A percentile compares a stretch with the other conserved stretches of the same genome.
Evolutionary conservation across 208 protist species (phyloP).

Genomic region (Trypanosoma brucei): DNA sequence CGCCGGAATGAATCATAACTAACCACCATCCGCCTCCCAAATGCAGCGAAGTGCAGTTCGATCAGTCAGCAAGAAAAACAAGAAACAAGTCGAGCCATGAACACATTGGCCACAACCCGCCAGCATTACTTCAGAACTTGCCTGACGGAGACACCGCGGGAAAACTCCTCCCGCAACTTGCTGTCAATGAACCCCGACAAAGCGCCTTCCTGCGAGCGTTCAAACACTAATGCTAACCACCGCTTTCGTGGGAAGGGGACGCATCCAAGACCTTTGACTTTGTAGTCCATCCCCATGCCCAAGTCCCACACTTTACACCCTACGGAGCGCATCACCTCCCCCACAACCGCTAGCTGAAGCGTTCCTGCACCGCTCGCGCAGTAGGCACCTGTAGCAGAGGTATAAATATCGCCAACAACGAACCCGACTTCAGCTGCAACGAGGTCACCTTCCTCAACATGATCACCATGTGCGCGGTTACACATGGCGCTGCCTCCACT

Average conservation of each 20-base stretch:
- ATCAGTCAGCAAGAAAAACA: too few relatives aligned
- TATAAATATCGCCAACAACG: constrained; percentile 82
- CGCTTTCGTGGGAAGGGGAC: constrained; percentile 32
- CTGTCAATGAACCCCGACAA: constrained; percentile 18
- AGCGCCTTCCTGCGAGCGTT: constrained; percentile 14
- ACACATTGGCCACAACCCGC: neutral
- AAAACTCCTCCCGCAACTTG: constrained; percentile 14
- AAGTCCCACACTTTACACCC: constrained; percentile 84
- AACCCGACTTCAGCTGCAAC: constrained; percentile 74
- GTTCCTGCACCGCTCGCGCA: constrained; percentile 61
- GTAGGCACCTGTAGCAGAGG: constrained; percentile 75
- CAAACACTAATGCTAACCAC: constrained; percentile 38
- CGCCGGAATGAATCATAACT: too few relatives aligned
- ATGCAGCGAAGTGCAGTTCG: too few relatives aligned
- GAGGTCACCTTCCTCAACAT: constrained; percentile 53
- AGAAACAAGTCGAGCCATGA: too few relatives aligned
- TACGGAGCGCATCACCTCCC: constrained; percentile 31
- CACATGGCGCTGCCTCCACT: neutral
- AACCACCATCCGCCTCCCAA: too few relatives aligned
- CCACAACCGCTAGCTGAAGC: constrained; percentile 63
- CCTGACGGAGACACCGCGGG: constrained; percentile 20
- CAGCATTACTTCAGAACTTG: constrained; percentile 4
- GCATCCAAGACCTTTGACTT: constrained; percentile 32
- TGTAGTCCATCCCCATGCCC: constrained; percentile 86
- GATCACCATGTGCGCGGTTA: constrained; percentile 4